Conservation (phyloP, 2,329 filamentous ascomycete genomes). For the Sarocladiaceae sp. region DNA sequence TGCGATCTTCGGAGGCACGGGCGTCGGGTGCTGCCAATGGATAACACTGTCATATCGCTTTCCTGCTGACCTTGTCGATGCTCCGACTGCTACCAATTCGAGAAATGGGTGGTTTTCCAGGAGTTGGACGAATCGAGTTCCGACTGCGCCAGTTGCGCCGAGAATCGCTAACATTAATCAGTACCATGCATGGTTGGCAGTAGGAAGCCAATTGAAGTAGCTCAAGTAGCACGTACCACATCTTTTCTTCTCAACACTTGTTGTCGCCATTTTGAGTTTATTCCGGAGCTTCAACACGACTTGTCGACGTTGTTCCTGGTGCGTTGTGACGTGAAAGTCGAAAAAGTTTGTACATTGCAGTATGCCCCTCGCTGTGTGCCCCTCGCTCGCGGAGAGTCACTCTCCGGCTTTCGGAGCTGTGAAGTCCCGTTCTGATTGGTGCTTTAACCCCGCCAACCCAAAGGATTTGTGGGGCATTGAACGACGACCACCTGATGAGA, state of each 20-base stretch:
- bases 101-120: slow-evolving; percentile 2
- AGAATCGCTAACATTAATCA: neutral
- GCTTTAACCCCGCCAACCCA: too few species aligned
- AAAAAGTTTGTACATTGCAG: neutral
- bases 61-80: neutral
- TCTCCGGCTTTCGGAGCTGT: neutral
- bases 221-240: neutral
- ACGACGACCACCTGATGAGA: too few species aligned
- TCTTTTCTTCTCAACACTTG: neutral
- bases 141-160: slow-evolving; percentile 4
- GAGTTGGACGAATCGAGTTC: neutral
- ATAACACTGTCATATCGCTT: slow-evolving; percentile 2
- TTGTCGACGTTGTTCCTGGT: neutral
- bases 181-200: neutral
- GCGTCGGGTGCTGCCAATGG: slow-evolving; percentile 2
- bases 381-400: neutral
- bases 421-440: neutral
- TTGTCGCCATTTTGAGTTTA: slow-evolving; percentile 3
- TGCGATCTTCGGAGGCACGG: slow-evolving; percentile 48
- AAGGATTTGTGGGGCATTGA: too few species aligned
- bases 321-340: neutral
- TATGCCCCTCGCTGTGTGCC: neutral
- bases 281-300: neutral
- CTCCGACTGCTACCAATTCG: neutral
- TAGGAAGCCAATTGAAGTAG: neutral